Evolutionary conservation across 1,284 basidiomycete genomes (phyloP), one percentile per base, ranked within the genome.

Genomic region (Agroathelia rolfsii): DNA sequence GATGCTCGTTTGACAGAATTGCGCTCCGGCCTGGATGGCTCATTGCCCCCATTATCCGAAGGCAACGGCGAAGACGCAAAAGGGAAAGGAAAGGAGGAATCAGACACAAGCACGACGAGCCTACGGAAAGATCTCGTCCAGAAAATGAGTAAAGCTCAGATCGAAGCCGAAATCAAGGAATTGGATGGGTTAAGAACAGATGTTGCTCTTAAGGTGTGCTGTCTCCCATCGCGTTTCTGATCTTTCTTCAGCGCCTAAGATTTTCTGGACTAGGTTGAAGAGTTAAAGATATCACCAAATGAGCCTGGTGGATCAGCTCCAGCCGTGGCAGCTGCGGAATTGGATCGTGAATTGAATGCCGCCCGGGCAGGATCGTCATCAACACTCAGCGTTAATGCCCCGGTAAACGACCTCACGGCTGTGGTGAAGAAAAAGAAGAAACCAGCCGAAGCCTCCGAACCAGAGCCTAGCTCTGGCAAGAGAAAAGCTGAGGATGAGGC

Each of bases 351-450:
- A 42, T 61, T 85, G 18, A 76, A 75, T 35, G 57, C 50, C 11
- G 48, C 52, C 10, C 11, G 26, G 26, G 30, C 41, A 20, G 40
- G 37, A 17, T 50, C 51, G 2, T 36, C 55, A 48, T 32, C 44
- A 25, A 45, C 48, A 4, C 44, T 49, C 14, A 46, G 53, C 2
- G 49, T 53, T 72, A 77, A 56, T 19, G 50, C 56, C 9, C 55
- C 63, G 7, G 76, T 92, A 20, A 86, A 86, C 47, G 85, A 92
- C 47, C 60, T 92, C 28, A 89, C 84, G 4, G 69, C 69, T 8
- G 78, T 86, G 52, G 81, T 87, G 16, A 78, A 80, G 51, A 90
- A 88, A 65, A 89, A 87, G 66, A 87, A 84, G 56, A 76, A 76
- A 50, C 42, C 41, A 21, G 62, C 63, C 23, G 41, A 55, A 6